Evolutionary conservation across 192 early-diverging fungal genomes (phyloP).

Genomic region (Gonapodya sp.): DNA sequence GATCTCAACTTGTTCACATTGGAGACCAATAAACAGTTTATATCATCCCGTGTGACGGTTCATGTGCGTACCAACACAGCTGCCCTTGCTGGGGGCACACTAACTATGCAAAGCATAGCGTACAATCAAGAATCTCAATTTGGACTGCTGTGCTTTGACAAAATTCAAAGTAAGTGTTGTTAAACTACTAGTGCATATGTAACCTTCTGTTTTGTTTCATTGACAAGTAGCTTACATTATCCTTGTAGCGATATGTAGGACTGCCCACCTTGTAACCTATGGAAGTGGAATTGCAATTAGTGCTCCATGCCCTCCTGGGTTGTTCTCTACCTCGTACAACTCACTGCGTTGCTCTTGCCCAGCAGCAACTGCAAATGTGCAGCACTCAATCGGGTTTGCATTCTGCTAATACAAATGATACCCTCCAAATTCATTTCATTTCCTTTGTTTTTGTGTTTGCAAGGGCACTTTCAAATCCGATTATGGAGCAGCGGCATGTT

Average conservation of each 20-base stretch:
- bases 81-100: not conserved
- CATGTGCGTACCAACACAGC: not conserved
- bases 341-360: not conserved
- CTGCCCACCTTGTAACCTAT: not conserved
- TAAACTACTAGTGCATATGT: not conserved
- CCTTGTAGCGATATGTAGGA: too few relatives aligned
- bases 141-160: not conserved
- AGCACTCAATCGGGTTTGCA: too few relatives aligned
- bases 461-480: not conserved
- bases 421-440: not conserved
- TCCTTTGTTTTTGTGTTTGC: not conserved
- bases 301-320: not conserved
- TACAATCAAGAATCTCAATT: not conserved
- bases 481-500: not conserved
- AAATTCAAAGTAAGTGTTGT: not conserved
- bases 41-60: not conserved
- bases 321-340: not conserved
- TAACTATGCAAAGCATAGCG: not conserved
- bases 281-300: not conserved
- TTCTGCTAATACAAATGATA: too few relatives aligned
- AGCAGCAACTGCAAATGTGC: not conserved
- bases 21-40: not conserved
- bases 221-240: too few relatives aligned
- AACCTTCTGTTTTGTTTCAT: not conserved
- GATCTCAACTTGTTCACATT: not conserved